Evolutionary conservation across 2,329 filamentous ascomycete genomes (phyloP).

Genomic region (Verticillium dahliae): DNA sequence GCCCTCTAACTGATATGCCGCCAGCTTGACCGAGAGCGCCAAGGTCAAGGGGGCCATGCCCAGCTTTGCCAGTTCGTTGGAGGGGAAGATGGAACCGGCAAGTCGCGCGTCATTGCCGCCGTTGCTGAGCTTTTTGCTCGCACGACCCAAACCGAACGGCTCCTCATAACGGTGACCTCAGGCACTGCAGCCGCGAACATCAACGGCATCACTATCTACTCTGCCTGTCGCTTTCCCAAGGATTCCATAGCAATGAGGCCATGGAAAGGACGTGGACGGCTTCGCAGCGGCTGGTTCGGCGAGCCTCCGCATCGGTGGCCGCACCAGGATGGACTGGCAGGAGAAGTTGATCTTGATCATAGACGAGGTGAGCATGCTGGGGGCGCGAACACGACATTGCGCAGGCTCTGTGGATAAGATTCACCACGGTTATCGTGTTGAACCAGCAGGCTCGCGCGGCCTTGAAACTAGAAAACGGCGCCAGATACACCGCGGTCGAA

Average conservation of each 20-base stretch:
- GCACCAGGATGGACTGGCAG: background rate
- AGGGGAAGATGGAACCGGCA: conserved; percentile 7
- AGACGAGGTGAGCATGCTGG: background rate
- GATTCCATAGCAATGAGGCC: conserved; percentile 2
- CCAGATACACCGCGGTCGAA: background rate
- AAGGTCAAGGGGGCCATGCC: background rate
- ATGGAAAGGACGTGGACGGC: background rate
- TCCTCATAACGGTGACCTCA: conserved; percentile 6
- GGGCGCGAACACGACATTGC: background rate
- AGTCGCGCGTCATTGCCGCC: conserved; percentile 7
- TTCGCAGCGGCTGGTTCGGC: background rate
- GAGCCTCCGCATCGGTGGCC: background rate
- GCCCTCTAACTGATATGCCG: conserved; percentile 7
- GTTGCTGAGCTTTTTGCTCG: conserved; percentile 2
- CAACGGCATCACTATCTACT: conserved; percentile 8
- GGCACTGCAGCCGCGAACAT: conserved; percentile 4
- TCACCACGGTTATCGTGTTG: background rate
- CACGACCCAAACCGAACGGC: background rate
- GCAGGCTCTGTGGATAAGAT: background rate
- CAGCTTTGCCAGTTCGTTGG: conserved; percentile 10
- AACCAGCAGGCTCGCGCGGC: background rate
- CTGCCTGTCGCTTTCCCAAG: conserved; percentile 5
- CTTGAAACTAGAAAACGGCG: background rate
- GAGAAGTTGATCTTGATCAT: background rate
- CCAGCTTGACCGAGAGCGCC: conserved; percentile 3